Conservation (phyloP, 805 yeast genomes). For the Candida nitratophila region DNA sequence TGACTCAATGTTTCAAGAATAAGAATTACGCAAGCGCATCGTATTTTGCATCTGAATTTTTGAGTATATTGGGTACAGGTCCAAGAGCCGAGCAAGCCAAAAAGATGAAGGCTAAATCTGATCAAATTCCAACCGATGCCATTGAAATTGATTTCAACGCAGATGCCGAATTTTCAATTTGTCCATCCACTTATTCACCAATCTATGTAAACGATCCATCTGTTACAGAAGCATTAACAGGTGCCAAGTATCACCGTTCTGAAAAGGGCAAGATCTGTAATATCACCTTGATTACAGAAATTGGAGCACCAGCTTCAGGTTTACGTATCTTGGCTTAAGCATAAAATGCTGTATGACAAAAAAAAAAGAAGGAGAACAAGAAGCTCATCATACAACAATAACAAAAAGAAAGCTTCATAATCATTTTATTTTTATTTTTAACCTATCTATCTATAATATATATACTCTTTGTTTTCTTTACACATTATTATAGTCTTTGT, state of each 20-base stretch:
- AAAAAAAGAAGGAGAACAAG: too few relatives aligned
- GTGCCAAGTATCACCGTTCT: slow-evolving; percentile 74
- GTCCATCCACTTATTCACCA: slow-evolving; percentile 84
- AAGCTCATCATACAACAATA: too few relatives aligned
- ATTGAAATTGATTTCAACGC: slow-evolving; percentile 90
- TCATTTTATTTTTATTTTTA: background rate
- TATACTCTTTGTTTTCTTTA: background rate
- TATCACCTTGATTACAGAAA: slow-evolving; percentile 66
- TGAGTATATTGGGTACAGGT: slow-evolving; percentile 63
- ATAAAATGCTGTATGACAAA: too few relatives aligned
- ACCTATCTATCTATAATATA: too few relatives aligned
- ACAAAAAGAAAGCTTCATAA: too few relatives aligned
- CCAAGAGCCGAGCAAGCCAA: slow-evolving; percentile 84
- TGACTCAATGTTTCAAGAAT: slow-evolving; percentile 84
- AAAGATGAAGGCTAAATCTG: slow-evolving; percentile 75
- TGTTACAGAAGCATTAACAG: slow-evolving; percentile 78
- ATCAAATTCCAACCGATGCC: slow-evolving; percentile 75
- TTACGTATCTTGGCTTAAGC: slow-evolving; percentile 46
- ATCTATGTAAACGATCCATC: slow-evolving; percentile 69
- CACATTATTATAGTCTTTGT: background rate
- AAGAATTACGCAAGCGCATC: slow-evolving; percentile 87
- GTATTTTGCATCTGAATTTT: slow-evolving; percentile 78
- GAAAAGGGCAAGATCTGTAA: slow-evolving; percentile 75
- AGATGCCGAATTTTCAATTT: slow-evolving; percentile 82
- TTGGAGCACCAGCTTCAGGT: slow-evolving; percentile 93